Evolutionary conservation across 2,329 filamentous ascomycete species (phyloP), one percentile per base, ranked within the genome.

Genomic region (Fusarium citri): DNA sequence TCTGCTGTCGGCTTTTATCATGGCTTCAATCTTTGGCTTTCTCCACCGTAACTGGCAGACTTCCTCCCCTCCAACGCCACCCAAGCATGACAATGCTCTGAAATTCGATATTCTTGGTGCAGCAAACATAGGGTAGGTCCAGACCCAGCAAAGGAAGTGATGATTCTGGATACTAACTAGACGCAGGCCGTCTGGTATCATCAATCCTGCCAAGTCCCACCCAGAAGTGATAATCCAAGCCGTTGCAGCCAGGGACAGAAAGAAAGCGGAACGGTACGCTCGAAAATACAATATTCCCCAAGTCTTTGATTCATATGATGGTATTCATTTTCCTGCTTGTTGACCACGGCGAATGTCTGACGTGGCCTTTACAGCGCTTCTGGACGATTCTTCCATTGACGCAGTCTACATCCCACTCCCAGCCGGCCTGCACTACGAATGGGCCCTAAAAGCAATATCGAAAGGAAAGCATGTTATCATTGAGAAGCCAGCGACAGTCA

Each of bases 71-170:
- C 41, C 56, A 2, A 23, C 55, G 6, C 30, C 30, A 40, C 12
- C 23, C n/a, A 59, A 59, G 50, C 43, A 28, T 8, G 4, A 15
- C 2, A 25, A 56, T 15, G 15, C 40, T 3, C 18, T 59, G 2
- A 59, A 46, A 10, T 56, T 59, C 16, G 56, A 50, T 4, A 59
- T 59, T 8, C 56, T 59, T 40, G 56, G 56, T 2, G 50, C 49
- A 10, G 56, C 56, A 8, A 59, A 59, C 4, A 46, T 59, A 23
- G 23, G 20, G 56, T 41, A 16, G 12, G 28, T 7, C 28, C 12
- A 30, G 28, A 30, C 28, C 28, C 5, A 30, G 4, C 12, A 30
- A 7, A 2, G 6, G 14, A 14, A 25, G 9, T 56, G 18, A 3
- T 11, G 3, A 14, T 22, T 3, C 14, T 3, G 2, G 3, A 18